Base-by-base conservation (phyloP, 2,329 filamentous ascomycete genomes). In the Calonectria montana region DNA sequence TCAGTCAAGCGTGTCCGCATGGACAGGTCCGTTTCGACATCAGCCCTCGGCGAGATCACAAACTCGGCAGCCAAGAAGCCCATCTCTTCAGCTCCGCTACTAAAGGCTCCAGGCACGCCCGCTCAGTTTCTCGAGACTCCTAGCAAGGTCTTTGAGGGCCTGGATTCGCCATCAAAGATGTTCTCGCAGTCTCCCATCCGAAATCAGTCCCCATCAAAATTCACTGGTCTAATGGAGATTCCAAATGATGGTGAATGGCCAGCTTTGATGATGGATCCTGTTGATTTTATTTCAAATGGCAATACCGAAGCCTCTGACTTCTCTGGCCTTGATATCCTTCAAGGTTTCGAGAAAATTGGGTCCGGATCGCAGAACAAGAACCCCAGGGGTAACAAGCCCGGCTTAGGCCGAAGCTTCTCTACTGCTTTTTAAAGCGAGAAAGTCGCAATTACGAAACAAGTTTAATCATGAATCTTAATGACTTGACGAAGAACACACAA, bases 261-360 rank as follows among this genome's bases (percentile, higher is more conserved):
- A 15, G 73, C 78, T 8, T 74, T 84, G 23, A 76, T 80, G 41
- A 79, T 84, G 31, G 83, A 84, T 62, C 59, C 80, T 8, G 79
- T 82, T 16, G 87, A 89, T 6, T 87, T 86, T 75, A 80, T 81
- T 45, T 77, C 80, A 2, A 77, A 86, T 53, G 87, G 90, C 9
- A 88, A 90, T 16, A 76, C 86, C 0, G 88, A 91, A 41, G 85
- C 85, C 3, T 87, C 90, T 70, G 91, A 92, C 50, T 87, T 86
- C 71, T 83, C 88, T 16, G 90, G 89, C 1, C 88, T 95, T 63
- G 93, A 95, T 77, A 92, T 95, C 75, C 88, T 94, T 55, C 91
- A 94, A 79, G 93, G 93, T 12, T 95, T 95, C 78, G 90, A 93
- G 80, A 93, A 92, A 84, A 95, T 95, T 80, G 93, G 93, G 57